Percentiles rank a stretch among this genome's conserved stretches.
phyloP scores from a whole-genome alignment of 768 basidiomycete genomes.

The Leccinum ochraceum region DNA sequence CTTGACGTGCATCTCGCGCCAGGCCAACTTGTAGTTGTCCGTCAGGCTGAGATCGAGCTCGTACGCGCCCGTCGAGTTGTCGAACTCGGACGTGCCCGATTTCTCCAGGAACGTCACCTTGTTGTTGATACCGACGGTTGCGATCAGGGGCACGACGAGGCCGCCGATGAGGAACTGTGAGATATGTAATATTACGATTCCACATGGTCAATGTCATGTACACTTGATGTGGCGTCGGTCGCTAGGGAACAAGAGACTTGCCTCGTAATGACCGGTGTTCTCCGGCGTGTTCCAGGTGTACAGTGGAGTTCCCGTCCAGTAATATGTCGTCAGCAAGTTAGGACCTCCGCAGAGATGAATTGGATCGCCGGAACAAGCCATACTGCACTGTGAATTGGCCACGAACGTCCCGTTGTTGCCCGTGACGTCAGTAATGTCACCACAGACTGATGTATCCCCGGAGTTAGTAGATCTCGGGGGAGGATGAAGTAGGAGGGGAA shows the following conservation, averaged over 20 bases:
- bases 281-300: constrained; percentile 65
- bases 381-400: constrained; percentile 41
- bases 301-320: constrained; percentile 48
- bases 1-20: constrained; percentile 77
- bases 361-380: constrained; percentile 71
- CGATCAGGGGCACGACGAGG: constrained; percentile 69
- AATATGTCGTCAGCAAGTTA: constrained; percentile 53
- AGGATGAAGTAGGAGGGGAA: not conserved
- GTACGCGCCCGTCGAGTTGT: constrained; percentile 75
- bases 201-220: not conserved
- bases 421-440: constrained; percentile 59
- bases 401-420: constrained; percentile 33
- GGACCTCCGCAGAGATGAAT: constrained; percentile 67
- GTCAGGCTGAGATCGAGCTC: constrained; percentile 69
- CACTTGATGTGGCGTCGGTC: constrained; percentile 22
- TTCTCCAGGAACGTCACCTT: constrained; percentile 84
- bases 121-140: constrained; percentile 77
- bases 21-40: constrained; percentile 46
- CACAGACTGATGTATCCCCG: constrained; percentile 53
- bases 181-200: too few relatives aligned
- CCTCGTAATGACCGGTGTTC: constrained; percentile 72
- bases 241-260: constrained; percentile 27
- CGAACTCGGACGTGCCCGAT: constrained; percentile 50
- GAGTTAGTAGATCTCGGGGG: not conserved
- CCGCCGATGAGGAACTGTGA: constrained; percentile 51